Percentiles rank a stretch among this genome's conserved stretches.
Conservation (phyloP, 768 basidiomycete species). For the Russula sp. region DNA sequence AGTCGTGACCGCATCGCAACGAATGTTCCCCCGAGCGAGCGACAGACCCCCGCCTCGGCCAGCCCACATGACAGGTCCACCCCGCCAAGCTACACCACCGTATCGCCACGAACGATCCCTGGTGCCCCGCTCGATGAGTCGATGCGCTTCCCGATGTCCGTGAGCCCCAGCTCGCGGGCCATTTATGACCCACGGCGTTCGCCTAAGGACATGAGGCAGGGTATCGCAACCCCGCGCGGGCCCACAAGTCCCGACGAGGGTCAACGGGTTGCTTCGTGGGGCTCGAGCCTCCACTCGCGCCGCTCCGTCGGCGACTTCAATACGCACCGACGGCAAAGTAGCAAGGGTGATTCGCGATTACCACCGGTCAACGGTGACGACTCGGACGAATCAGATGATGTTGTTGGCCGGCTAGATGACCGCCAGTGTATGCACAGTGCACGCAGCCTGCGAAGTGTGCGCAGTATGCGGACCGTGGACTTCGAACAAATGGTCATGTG, state of each 20-base stretch:
- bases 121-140: constrained; percentile 11
- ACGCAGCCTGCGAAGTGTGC: constrained; percentile 16
- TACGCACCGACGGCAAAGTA: constrained; percentile 13
- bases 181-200: constrained; percentile 17
- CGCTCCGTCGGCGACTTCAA: constrained; percentile 15
- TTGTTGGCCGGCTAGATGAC: constrained; percentile 20
- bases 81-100: constrained; percentile 4
- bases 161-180: constrained; percentile 19
- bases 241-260: constrained; percentile 13
- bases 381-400: constrained; percentile 19
- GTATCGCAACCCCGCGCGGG: constrained; percentile 22
- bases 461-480: constrained; percentile 22
- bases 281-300: constrained; percentile 19
- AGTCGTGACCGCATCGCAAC: constrained; percentile 14
- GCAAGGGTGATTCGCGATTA: constrained; percentile 18
- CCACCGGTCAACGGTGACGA: constrained; percentile 3
- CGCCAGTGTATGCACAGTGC: constrained; percentile 14
- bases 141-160: constrained; percentile 21
- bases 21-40: constrained; percentile 8
- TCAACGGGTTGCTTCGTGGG: constrained; percentile 14
- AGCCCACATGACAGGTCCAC: constrained; percentile 20
- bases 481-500: constrained; percentile 12
- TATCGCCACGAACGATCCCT: constrained; percentile 14
- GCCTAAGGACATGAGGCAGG: constrained; percentile 21
- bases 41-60: constrained; percentile 19